Percentiles rank a stretch among this genome's conserved stretches.
Conservation (phyloP, 202 grass and related monocot species). For the Brachypodium distachyon region DNA sequence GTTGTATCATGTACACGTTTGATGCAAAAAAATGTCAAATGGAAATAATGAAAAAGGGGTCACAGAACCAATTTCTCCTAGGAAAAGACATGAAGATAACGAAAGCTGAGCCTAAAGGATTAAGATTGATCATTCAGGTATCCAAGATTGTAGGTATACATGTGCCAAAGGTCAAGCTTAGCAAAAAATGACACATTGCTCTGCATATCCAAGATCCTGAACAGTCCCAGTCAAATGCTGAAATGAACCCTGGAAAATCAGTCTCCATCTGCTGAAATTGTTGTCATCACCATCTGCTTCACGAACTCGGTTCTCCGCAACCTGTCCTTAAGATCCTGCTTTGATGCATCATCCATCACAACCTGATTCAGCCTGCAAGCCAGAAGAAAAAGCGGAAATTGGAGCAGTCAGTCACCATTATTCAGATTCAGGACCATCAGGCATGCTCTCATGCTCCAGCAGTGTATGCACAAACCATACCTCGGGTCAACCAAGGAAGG, state of each 20-base stretch:
- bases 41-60: not conserved
- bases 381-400: not conserved
- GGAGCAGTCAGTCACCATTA: not conserved
- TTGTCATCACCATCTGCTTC: conserved; percentile 43
- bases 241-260: not conserved
- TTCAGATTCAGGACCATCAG: not conserved
- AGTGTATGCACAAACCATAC: not conserved
- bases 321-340: conserved; percentile 42
- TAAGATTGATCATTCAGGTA: not conserved
- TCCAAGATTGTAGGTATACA: not conserved
- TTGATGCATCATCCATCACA: conserved; percentile 1
- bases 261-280: conserved; percentile 18
- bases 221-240: not conserved
- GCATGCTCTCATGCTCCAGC: not conserved
- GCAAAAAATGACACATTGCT: not conserved
- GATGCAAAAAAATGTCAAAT: not conserved
- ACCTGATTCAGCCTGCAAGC: conserved; percentile 8
- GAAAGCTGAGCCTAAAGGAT: not conserved
- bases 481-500: not conserved
- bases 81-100: not conserved
- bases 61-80: not conserved
- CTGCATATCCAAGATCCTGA: not conserved
- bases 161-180: not conserved
- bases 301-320: conserved; percentile 37
- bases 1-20: not conserved